These are phyloP conservation scores for Coemansia sp. DNA, from an alignment of 192 early-diverging fungal species.

Conservation along the genomic window DNA sequence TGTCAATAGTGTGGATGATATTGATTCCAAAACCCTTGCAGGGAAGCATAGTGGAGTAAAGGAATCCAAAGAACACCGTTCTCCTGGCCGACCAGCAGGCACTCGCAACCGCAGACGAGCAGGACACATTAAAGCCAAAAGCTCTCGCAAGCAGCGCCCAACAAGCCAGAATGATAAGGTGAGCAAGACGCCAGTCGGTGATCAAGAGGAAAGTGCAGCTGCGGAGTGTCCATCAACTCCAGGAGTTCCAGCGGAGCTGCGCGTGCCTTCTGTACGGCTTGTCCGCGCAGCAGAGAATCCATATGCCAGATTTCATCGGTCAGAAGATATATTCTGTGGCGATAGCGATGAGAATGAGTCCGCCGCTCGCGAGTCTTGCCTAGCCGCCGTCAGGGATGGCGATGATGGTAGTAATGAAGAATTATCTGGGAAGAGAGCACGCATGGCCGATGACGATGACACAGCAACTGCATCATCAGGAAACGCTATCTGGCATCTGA, in stretches of 20 bases:
- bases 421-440: not conserved
- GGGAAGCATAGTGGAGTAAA: not conserved
- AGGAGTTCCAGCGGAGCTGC: conserved; percentile 32
- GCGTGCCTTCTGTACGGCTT: conserved; percentile 31
- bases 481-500: conserved; percentile 38
- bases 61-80: not conserved
- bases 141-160: not conserved
- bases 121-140: conserved; percentile 30
- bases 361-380: not conserved
- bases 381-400: not conserved
- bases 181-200: not conserved
- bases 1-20: not conserved
- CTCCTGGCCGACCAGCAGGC: conserved; percentile 28
- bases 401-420: not conserved
- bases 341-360: conserved; percentile 4
- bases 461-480: conserved; percentile 4
- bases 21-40: not conserved
- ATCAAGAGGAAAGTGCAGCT: not conserved
- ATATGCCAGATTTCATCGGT: conserved; percentile 24
- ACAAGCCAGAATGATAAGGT: not conserved
- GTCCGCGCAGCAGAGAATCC: conserved; percentile 28
- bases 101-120: conserved; percentile 37
- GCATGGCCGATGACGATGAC: not conserved
- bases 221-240: conserved; percentile 6
- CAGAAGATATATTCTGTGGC: conserved; percentile 8